These are phyloP conservation scores for Trypanosoma lewisi DNA, from an alignment of 208 protist genomes.

Conservation along the genomic window DNA sequence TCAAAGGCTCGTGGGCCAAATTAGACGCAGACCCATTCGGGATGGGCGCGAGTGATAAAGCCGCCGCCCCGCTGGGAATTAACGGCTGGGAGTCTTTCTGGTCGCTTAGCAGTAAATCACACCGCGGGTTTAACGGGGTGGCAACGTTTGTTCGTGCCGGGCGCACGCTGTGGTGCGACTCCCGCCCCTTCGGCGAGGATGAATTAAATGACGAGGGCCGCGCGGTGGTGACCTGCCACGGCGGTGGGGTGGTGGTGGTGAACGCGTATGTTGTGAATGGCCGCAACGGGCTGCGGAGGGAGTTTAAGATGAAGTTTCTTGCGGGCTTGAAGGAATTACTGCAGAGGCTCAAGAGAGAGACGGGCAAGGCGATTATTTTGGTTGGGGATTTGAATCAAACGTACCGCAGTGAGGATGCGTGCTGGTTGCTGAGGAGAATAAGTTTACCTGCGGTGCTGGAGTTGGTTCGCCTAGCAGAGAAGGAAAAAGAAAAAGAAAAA, in stretches of 20 bases:
- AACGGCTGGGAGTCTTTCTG: conserved; percentile 87
- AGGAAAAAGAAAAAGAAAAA: conserved; percentile 21
- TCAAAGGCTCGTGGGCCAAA: conserved; percentile 69
- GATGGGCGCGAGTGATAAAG: conserved; percentile 73
- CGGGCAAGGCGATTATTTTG: conserved; percentile 69
- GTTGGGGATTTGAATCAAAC: conserved; percentile 86
- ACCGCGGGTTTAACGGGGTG: conserved; percentile 86
- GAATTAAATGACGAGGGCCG: conserved; percentile 84
- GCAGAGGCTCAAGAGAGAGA: conserved; percentile 37
- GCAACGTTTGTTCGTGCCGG: conserved; percentile 78
- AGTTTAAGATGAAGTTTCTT: conserved; percentile 70
- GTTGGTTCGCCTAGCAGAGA: conserved; percentile 29
- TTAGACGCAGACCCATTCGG: conserved; percentile 42
- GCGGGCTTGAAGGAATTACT: conserved; percentile 37
- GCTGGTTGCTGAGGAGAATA: conserved; percentile 69
- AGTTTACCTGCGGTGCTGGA: conserved; percentile 32
- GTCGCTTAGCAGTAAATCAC: conserved; percentile 56
- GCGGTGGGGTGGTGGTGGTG: conserved; percentile 72
- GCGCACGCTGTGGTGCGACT: conserved; percentile 64
- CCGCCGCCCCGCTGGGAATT: conserved; percentile 26
- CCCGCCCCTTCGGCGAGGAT: conserved; percentile 53
- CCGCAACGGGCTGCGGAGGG: conserved; percentile 45
- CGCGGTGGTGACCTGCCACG: conserved; percentile 75
- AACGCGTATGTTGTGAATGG: conserved; percentile 91
- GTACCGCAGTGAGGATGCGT: conserved; percentile 68